Evolutionary conservation across 345 rosid species (phyloP), one percentile per base, ranked within the genome.

Genomic region (Citropsis articulata): DNA sequence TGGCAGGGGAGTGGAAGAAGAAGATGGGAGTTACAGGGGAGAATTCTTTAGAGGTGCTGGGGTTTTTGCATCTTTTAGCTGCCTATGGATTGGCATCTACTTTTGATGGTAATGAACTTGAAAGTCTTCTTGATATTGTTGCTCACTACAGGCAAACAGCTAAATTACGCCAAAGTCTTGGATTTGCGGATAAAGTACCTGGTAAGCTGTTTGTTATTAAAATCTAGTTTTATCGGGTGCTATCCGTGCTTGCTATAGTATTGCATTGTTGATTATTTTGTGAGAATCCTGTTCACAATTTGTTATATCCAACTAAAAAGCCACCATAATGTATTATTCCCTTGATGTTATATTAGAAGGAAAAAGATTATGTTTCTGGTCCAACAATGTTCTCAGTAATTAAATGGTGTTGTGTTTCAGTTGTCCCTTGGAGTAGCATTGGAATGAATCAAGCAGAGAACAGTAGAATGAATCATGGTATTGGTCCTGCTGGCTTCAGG

Each of bases 21-120:
- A 87, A 78, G 72, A 81, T 86, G 79, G 69, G 31, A 30, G 79
- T 80, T 22, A 79, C 71, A 60, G 42, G 69, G 18, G 82, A 81
- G 45, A 75, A 82, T 77, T 77, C 83, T 40, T 66, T 77, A 62
- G 90, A 86, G 78, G 85, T 87, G 65, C 76, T 88, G 80, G 83
- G 85, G 35, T 85, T 87, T 78, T 75, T 88, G 68, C 80, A 83
- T 71, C 83, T 89, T 75, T 42, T 90, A 53, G 87, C 88, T 75
- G 81, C 84, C 50, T 88, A 83, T 75, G 76, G 82, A 75, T 76
- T 87, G 79, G 84, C 78, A 33, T 78, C 79, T 76, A 31, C 77
- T 48, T 87, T 88, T 30, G 76, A 75, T 72, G 53, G 55, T 3
- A 73, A 75, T 12, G 87, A 87, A 70, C 73, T 86, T 28, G 75